Evolutionary conservation across 164 flowering plant species (phyloP).

Genomic region (Vitis rotundifolia): DNA sequence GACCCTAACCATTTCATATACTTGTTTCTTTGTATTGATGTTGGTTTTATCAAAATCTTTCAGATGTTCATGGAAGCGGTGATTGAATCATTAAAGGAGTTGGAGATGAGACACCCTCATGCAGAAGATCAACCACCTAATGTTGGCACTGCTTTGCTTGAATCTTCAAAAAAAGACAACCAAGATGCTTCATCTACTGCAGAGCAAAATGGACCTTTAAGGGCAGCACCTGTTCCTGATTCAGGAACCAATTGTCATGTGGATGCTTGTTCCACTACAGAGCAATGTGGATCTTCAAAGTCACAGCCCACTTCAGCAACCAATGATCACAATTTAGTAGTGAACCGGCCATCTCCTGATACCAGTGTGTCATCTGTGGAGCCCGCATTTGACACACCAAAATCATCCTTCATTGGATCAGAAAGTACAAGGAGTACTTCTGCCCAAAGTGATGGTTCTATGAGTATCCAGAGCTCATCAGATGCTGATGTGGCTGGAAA

Average conservation of each 20-base stretch:
- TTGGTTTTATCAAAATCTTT: conserved; percentile 2
- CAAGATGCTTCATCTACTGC: conserved; percentile 24
- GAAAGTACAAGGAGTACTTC: conserved; percentile 18
- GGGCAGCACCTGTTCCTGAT: no score
- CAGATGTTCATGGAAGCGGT: conserved; percentile 96
- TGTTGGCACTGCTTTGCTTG: conserved; percentile 11
- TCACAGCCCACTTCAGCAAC: conserved; percentile 14
- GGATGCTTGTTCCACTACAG: conserved; percentile 8
- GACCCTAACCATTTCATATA: background rate
- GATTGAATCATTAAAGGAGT: conserved; percentile 69
- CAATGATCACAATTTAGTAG: conserved; percentile 11
- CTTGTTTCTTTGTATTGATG: background rate
- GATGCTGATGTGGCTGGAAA: conserved; percentile 42
- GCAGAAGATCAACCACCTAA: conserved; percentile 31
- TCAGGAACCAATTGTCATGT: background rate
- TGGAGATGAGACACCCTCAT: conserved; percentile 42
- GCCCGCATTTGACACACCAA: conserved; percentile 9
- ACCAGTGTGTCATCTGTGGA: conserved; percentile 7
- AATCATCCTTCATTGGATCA: conserved; percentile 18
- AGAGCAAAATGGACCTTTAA: conserved; percentile 7
- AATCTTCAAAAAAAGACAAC: conserved; percentile 24
- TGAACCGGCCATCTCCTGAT: conserved; percentile 20
- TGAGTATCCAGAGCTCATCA: conserved; percentile 31
- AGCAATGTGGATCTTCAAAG: conserved; percentile 3
- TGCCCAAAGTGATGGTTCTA: conserved; percentile 27